phyloP scores from a whole-genome alignment of 169 alveolate species.

The Besnoitia besnoiti region DNA sequence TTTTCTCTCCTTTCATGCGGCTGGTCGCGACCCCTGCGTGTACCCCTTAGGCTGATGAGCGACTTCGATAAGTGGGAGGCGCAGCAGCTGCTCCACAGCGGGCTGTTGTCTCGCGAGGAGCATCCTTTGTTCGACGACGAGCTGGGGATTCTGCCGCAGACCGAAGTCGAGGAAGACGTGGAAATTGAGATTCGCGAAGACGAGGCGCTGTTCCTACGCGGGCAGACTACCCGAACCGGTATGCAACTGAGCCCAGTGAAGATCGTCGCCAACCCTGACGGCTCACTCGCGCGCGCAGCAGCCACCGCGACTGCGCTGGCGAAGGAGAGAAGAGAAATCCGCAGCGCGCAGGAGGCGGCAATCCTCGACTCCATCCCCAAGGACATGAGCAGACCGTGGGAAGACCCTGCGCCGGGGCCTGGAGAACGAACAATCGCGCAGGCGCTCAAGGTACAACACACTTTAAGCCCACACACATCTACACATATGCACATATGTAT shows the following conservation, averaged over 20 bases:
- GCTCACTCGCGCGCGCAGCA: constrained; percentile 93
- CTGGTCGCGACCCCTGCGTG: too few relatives aligned
- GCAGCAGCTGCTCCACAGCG: constrained; percentile 69
- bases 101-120: constrained; percentile 49
- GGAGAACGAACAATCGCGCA: constrained; percentile 87
- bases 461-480: background rate
- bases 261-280: constrained; percentile 93
- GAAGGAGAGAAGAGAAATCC: constrained; percentile 90
- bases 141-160: constrained; percentile 49
- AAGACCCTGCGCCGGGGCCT: constrained; percentile 91
- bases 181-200: constrained; percentile 73
- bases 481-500: background rate
- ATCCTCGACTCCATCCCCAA: constrained; percentile 86
- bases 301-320: constrained; percentile 86
- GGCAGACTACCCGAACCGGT: constrained; percentile 90
- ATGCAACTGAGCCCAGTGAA: constrained; percentile 78
- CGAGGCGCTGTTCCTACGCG: constrained; percentile 95
- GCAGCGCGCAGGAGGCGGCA: constrained; percentile 84
- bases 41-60: constrained; percentile 61
- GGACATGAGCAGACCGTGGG: constrained; percentile 90
- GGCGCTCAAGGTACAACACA: constrained; percentile 31
- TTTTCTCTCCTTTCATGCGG: background rate
- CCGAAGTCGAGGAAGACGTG: constrained; percentile 65
- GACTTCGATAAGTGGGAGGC: constrained; percentile 75
- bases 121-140: constrained; percentile 55